Percentiles rank a stretch among this genome's conserved stretches.
Conservation (phyloP, 768 basidiomycete species). For the Phlebiopsis flavidoalba region DNA sequence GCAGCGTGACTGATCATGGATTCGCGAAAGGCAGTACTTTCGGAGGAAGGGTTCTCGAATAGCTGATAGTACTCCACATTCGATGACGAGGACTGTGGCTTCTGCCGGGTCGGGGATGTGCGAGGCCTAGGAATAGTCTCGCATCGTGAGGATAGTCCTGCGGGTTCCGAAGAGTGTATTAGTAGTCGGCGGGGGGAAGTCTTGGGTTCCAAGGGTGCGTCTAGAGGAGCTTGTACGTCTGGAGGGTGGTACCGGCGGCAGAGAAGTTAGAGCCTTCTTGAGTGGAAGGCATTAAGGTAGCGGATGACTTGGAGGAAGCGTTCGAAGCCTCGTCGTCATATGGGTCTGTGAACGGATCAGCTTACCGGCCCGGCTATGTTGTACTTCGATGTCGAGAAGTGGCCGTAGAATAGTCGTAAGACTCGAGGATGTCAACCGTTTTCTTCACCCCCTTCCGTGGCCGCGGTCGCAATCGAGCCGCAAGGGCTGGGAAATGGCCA, state of each 20-base stretch:
- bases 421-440: neutral
- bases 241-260: too few species aligned
- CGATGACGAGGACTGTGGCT: neutral
- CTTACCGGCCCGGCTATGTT: neutral
- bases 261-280: neutral
- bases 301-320: neutral
- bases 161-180: neutral
- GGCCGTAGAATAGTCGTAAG: neutral
- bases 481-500: neutral
- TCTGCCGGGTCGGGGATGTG: neutral
- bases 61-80: neutral
- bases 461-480: neutral
- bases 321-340: neutral
- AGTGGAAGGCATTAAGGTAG: neutral
- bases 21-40: neutral
- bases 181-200: neutral
- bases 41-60: neutral
- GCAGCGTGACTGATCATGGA: neutral
- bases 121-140: too few species aligned
- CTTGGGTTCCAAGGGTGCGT: neutral
- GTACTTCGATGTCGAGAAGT: neutral
- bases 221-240: too few species aligned
- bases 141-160: too few species aligned
- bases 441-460: neutral
- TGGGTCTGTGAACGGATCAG: neutral